Evolutionary conservation across 345 rosid species (phyloP).

Genomic region (Lumnitzera littorea): DNA sequence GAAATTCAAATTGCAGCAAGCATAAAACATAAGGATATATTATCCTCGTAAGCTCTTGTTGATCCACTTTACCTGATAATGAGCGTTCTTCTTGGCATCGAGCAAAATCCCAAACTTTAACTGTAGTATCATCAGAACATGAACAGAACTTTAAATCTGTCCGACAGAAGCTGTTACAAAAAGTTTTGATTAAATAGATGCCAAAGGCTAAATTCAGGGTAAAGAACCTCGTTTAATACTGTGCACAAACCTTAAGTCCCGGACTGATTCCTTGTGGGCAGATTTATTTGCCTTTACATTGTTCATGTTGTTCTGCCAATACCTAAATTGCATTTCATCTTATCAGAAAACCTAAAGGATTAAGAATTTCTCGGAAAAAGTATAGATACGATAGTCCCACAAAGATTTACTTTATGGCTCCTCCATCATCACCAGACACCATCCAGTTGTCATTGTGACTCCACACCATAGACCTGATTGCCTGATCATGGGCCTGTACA

Average conservation of each 20-base stretch:
- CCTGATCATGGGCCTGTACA: conserved; percentile 92
- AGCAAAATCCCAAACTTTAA: conserved; percentile 98
- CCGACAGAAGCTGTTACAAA: conserved; percentile 74
- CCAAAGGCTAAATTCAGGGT: conserved; percentile 2
- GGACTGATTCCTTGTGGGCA: conserved; percentile 95
- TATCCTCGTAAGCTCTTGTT: background rate
- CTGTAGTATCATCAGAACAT: conserved; percentile 95
- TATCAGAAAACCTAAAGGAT: background rate
- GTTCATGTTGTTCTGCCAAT: conserved; percentile 98
- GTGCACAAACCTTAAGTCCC: conserved; percentile 62
- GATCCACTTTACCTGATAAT: conserved; percentile 77
- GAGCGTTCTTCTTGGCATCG: conserved; percentile 88
- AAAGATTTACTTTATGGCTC: conserved; percentile 64
- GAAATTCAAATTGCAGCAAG: too few species aligned
- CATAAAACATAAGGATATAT: too few species aligned
- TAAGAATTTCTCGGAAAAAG: background rate
- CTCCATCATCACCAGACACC: conserved; percentile 99
- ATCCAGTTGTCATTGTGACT: conserved; percentile 97
- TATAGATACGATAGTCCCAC: background rate
- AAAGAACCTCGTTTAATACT: background rate
- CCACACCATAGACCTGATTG: conserved; percentile 97
- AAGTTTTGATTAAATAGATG: conserved; percentile 11
- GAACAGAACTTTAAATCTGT: conserved; percentile 99
- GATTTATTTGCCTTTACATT: conserved; percentile 91
- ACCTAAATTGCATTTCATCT: conserved; percentile 32